Conservation (phyloP, 441 rosid species). For the Euphorbia schlechtendalii region DNA sequence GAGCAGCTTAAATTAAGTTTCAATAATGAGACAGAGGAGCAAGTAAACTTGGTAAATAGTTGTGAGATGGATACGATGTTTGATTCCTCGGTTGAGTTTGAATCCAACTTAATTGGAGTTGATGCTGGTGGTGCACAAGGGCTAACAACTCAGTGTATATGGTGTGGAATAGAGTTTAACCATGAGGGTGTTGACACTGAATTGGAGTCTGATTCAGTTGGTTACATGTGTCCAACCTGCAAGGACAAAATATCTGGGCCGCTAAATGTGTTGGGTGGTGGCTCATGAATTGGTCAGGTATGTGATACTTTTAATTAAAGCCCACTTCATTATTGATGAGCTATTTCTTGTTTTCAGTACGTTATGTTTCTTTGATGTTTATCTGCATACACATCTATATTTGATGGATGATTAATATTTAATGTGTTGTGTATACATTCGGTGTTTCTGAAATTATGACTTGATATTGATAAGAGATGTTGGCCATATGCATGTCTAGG, state of each 20-base stretch:
- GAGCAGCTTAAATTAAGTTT: constrained; percentile 36
- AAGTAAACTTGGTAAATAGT: constrained; percentile 27
- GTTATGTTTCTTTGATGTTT: not conserved
- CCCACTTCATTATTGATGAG: not conserved
- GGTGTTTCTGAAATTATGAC: not conserved
- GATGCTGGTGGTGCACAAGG: constrained; percentile 22
- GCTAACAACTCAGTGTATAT: constrained; percentile 43
- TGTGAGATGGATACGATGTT: constrained; percentile 25
- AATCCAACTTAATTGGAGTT: constrained; percentile 27
- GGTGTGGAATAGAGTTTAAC: constrained; percentile 66
- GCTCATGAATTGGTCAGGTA: constrained; percentile 13
- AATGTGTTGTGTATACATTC: not conserved
- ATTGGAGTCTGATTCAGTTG: constrained; percentile 54
- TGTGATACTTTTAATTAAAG: constrained; percentile 5
- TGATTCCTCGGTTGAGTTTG: constrained; percentile 33
- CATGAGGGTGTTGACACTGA: constrained; percentile 46
- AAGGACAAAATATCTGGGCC: constrained; percentile 55
- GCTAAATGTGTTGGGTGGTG: constrained; percentile 22
- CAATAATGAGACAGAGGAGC: constrained; percentile 28
- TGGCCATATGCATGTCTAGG: not conserved
- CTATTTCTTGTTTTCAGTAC: not conserved
- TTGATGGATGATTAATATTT: not conserved
- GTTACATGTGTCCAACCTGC: constrained; percentile 69
- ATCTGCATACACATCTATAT: not conserved
- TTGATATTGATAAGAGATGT: not conserved